Conservation (phyloP, 768 basidiomycete genomes). For the Melanogaster broomeanus region DNA sequence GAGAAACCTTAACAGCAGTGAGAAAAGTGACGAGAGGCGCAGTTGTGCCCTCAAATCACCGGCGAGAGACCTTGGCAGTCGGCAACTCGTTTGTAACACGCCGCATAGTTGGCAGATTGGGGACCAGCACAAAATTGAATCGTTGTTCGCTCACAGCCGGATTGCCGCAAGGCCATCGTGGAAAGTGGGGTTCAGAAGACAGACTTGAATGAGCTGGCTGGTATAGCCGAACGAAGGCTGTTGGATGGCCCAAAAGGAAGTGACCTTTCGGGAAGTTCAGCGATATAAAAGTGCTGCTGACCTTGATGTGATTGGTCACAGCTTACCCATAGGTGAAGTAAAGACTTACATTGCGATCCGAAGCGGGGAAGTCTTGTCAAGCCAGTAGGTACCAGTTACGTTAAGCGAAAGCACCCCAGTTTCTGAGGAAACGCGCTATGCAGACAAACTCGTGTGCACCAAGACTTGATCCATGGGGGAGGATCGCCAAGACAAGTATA, state of each 20-base stretch:
- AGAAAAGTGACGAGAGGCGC: slow-evolving; percentile 5
- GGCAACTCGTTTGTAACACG: not conserved
- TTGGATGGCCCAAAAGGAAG: not conserved
- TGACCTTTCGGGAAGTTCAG: slow-evolving; percentile 1
- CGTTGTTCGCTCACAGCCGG: not conserved
- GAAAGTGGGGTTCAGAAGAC: not conserved
- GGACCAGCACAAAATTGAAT: not conserved
- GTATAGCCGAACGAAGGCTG: slow-evolving; percentile 7
- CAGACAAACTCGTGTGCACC: slow-evolving; percentile 1
- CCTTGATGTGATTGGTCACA: slow-evolving; percentile 5
- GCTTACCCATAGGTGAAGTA: not conserved
- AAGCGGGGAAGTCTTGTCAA: slow-evolving; percentile 4
- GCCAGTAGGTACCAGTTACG: slow-evolving; percentile 8
- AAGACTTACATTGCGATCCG: not conserved
- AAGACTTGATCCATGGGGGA: slow-evolving; percentile 5
- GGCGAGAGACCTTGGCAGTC: not conserved
- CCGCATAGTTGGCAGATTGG: not conserved
- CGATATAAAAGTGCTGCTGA: not conserved
- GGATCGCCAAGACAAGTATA: slow-evolving; percentile 18
- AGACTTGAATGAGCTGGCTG: not conserved
- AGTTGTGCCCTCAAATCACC: not conserved
- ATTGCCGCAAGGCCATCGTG: not conserved
- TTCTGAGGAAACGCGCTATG: slow-evolving; percentile 23
- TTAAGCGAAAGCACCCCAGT: slow-evolving; percentile 26
- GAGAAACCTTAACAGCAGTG: slow-evolving; percentile 2